Evolutionary conservation across 1,284 basidiomycete species (phyloP).

Genomic region (Ceratobasidium sp.): DNA sequence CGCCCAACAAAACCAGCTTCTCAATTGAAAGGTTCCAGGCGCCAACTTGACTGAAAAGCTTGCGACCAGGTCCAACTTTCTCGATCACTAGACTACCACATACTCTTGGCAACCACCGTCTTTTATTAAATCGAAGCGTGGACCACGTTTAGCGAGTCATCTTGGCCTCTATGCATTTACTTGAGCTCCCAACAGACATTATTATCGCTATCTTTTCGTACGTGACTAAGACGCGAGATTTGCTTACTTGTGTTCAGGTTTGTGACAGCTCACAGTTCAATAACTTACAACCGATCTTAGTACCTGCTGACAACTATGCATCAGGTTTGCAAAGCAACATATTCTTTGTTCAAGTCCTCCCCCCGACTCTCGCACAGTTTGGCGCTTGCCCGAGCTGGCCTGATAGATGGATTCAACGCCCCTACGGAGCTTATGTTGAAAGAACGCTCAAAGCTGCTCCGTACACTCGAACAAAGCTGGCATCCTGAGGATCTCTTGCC

Average conservation of each 20-base stretch:
- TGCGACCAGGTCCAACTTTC: too few species aligned
- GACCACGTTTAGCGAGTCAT: not conserved
- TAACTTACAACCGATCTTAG: not conserved
- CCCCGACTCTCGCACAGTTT: constrained; percentile 13
- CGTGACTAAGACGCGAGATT: not conserved
- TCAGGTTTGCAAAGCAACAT: constrained; percentile 25
- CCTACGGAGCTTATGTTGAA: not conserved
- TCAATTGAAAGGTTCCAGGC: too few species aligned
- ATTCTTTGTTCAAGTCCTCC: constrained; percentile 16
- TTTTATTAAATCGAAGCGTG: not conserved
- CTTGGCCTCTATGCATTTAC: constrained; percentile 8
- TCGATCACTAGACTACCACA: too few species aligned
- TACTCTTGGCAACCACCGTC: too few species aligned
- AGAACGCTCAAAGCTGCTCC: constrained; percentile 11
- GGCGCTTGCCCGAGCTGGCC: constrained; percentile 23
- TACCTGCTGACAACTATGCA: not conserved
- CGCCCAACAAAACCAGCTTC: too few species aligned
- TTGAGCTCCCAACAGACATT: constrained; percentile 29
- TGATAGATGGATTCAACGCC: constrained; percentile 5
- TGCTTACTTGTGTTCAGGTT: constrained; percentile 21
- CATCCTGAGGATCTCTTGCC: constrained; percentile 1
- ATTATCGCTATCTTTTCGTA: constrained; percentile 28
- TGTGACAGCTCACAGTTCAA: not conserved
- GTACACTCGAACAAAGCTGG: constrained; percentile 17
- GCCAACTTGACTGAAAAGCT: too few species aligned